phyloP scores from a whole-genome alignment of 2,329 filamentous ascomycete species.

The Thielaviopsis populi region DNA sequence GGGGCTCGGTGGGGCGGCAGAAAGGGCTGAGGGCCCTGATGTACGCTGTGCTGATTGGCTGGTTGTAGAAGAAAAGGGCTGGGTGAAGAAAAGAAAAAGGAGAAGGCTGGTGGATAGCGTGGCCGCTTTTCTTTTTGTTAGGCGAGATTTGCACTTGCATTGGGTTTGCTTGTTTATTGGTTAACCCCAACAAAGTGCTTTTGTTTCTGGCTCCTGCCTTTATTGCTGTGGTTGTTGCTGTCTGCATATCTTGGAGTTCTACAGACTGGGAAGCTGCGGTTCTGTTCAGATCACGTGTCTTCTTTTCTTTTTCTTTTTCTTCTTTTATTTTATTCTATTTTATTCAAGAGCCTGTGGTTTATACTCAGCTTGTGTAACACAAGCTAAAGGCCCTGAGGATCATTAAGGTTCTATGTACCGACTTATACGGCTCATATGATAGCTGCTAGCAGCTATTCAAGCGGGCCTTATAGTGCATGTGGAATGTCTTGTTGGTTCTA shows the following conservation, averaged over 20 bases:
- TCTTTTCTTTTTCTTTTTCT: no score
- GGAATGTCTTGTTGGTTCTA: no score
- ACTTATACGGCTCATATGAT: background rate
- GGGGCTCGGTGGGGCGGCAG: background rate
- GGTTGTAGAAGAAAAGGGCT: background rate
- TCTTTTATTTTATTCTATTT: no score
- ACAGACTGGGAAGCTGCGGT: no score
- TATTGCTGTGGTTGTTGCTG: background rate
- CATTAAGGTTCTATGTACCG: background rate
- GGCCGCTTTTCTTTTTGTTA: background rate
- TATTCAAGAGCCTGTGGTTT: no score
- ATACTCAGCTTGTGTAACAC: background rate
- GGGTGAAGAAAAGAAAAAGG: background rate
- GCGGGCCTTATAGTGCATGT: no score
- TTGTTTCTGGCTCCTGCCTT: background rate
- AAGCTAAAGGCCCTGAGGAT: background rate
- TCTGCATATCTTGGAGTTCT: background rate
- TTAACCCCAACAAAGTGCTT: background rate
- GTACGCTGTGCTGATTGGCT: background rate
- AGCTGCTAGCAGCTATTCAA: no score
- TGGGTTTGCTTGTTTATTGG: background rate
- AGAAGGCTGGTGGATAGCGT: background rate
- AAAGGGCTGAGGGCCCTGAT: background rate
- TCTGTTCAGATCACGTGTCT: no score
- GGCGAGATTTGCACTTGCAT: background rate